Evolutionary conservation across 2,329 filamentous ascomycete species (phyloP).

Genomic region (Pyrenochaeta sp.): DNA sequence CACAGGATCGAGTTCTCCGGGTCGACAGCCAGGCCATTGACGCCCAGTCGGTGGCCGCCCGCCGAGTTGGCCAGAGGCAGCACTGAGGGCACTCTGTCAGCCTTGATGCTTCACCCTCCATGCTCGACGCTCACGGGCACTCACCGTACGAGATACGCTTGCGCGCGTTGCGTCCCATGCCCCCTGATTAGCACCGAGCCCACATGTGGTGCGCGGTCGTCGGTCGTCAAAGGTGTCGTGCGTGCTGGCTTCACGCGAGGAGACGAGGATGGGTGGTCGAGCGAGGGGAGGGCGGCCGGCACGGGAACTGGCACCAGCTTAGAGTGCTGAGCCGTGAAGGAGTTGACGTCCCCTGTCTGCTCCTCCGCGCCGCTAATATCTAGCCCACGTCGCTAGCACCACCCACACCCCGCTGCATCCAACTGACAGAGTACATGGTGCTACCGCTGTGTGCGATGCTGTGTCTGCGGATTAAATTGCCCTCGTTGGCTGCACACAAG

Average conservation of each 20-base stretch:
- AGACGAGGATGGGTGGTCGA: background rate
- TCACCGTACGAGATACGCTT: conserved; percentile 63
- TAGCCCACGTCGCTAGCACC: no score
- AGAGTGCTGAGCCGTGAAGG: no score
- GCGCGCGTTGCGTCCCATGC: conserved; percentile 60
- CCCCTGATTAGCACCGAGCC: conserved; percentile 24
- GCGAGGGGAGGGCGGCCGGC: background rate
- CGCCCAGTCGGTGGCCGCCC: conserved; percentile 89
- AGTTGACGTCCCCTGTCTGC: no score
- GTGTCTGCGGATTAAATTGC: conserved; percentile 1
- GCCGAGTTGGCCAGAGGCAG: conserved; percentile 75
- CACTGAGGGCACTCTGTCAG: conserved; percentile 56
- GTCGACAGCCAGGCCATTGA: conserved; percentile 94
- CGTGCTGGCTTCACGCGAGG: background rate
- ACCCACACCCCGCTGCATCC: no score
- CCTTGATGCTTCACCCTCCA: no score
- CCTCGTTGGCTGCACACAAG: no score
- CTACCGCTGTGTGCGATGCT: no score
- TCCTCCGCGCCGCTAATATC: no score
- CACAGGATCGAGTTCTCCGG: conserved; percentile 84
- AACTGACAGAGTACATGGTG: no score
- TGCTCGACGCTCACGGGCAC: no score
- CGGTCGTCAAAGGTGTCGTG: background rate
- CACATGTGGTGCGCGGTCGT: conserved; percentile 19
- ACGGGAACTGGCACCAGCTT: no score